Evolutionary conservation across 108 stramenopile species (phyloP).

Genomic region (Licmophora abbreviata): DNA sequence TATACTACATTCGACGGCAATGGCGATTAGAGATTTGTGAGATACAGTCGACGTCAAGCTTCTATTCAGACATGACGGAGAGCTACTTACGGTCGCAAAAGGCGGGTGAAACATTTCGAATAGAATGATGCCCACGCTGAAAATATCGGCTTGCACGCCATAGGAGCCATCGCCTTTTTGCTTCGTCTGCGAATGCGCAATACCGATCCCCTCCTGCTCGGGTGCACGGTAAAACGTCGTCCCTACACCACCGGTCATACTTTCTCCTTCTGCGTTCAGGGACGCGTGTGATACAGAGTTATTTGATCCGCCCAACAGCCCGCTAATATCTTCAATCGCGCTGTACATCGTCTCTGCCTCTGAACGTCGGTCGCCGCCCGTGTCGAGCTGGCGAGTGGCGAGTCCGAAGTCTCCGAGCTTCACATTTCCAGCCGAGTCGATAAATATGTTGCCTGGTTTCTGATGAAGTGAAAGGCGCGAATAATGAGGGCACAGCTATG

Average conservation of each 20-base stretch:
- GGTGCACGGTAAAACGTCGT: constrained; percentile 65
- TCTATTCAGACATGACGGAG: constrained; percentile 8
- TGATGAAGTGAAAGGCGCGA: not conserved
- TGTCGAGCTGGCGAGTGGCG: constrained; percentile 29
- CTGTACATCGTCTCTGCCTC: constrained; percentile 32
- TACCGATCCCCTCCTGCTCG: constrained; percentile 45
- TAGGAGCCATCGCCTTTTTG: constrained; percentile 35
- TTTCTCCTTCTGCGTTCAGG: constrained; percentile 19
- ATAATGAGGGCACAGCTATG: constrained; percentile 1
- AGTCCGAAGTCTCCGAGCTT: constrained; percentile 74
- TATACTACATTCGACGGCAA: constrained; percentile 20
- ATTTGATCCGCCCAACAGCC: constrained; percentile 23
- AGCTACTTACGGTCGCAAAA: no score
- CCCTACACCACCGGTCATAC: constrained; percentile 77
- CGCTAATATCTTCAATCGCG: constrained; percentile 43
- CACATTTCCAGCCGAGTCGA: constrained; percentile 49
- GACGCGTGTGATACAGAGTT: constrained; percentile 1
- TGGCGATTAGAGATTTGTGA: not conserved
- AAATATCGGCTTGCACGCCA: constrained; percentile 76
- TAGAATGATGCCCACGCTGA: constrained; percentile 59
- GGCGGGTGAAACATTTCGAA: constrained; percentile 74
- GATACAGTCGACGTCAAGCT: constrained; percentile 1
- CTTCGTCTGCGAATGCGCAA: no score
- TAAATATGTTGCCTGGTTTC: constrained; percentile 57
- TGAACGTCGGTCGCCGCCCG: no score